phyloP scores from a whole-genome alignment of 164 flowering plant genomes.

The Sedum album region DNA sequence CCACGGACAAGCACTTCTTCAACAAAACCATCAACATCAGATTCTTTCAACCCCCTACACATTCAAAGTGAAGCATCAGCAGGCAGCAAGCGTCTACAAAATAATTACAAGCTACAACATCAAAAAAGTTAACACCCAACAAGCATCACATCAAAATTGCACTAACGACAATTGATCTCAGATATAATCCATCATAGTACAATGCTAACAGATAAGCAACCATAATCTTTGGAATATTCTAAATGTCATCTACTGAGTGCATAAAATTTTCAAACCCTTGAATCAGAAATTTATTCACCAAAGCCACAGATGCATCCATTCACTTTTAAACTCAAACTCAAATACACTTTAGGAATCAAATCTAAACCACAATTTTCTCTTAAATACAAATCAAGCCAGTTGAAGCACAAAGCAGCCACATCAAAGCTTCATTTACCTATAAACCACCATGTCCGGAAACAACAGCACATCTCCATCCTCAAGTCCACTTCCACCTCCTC shows the following conservation, averaged over 20 bases:
- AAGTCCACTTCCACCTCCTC: conserved; percentile 35
- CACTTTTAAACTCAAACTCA: not conserved
- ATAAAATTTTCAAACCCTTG: no score
- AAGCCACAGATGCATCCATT: not conserved
- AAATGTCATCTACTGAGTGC: no score
- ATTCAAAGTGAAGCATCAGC: not conserved
- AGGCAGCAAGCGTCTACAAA: not conserved
- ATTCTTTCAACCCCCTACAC: conserved; percentile 59
- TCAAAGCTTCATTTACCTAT: conserved; percentile 35
- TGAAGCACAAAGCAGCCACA: not conserved
- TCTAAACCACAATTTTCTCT: not conserved
- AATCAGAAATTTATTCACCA: not conserved
- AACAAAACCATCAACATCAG: conserved; percentile 63
- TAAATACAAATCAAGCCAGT: not conserved
- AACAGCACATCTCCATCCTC: conserved; percentile 71
- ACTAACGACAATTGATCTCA: no score
- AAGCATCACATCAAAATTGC: not conserved
- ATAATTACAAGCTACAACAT: not conserved
- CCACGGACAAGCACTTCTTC: conserved; percentile 76
- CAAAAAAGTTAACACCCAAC: not conserved
- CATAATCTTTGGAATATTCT: no score
- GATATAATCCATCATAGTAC: no score
- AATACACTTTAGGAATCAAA: not conserved
- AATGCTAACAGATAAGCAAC: no score
- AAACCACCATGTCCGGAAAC: conserved; percentile 84